Evolutionary conservation across 768 basidiomycete species (phyloP).

Genomic region (Cubamyces lactineus): DNA sequence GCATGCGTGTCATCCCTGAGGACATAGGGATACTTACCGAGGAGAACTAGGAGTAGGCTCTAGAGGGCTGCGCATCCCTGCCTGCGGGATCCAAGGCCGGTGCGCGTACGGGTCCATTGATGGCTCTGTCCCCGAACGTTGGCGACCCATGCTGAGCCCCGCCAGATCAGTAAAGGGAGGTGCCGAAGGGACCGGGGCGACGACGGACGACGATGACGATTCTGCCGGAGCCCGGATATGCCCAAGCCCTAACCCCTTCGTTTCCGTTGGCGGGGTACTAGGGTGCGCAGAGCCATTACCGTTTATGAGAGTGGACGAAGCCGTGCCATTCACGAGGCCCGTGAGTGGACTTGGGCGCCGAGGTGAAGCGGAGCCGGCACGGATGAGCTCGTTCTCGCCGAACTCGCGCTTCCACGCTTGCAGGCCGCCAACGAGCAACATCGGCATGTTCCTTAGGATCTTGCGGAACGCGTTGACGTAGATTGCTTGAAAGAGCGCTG

Average conservation of each 20-base stretch:
- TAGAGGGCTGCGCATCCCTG: constrained; percentile 37
- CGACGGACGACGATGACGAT: constrained; percentile 15
- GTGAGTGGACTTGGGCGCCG: constrained; percentile 8
- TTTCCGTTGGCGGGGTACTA: constrained; percentile 9
- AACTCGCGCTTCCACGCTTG: constrained; percentile 76
- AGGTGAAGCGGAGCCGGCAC: constrained; percentile 22
- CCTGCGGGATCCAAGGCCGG: constrained; percentile 30
- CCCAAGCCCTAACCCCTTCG: constrained; percentile 15
- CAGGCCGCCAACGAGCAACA: constrained; percentile 84
- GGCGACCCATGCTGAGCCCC: constrained; percentile 16
- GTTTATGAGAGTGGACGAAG: neutral
- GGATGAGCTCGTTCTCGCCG: constrained; percentile 44
- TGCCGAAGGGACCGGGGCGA: constrained; percentile 4
- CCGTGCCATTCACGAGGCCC: constrained; percentile 18
- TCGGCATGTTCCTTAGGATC: constrained; percentile 72
- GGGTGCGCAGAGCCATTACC: constrained; percentile 16
- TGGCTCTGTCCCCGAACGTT: constrained; percentile 24
- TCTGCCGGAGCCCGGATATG: constrained; percentile 26
- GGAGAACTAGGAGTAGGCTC: constrained; percentile 47
- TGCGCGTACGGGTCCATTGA: constrained; percentile 23
- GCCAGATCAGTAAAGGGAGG: constrained; percentile 11
- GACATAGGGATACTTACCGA: constrained; percentile 38
- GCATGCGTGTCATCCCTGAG: too few species aligned
- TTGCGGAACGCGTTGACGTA: constrained; percentile 75
- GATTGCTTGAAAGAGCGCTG: constrained; percentile 66